phyloP scores from a whole-genome alignment of 139 green algal genomes.

The Edaphochlamys debaryana region DNA sequence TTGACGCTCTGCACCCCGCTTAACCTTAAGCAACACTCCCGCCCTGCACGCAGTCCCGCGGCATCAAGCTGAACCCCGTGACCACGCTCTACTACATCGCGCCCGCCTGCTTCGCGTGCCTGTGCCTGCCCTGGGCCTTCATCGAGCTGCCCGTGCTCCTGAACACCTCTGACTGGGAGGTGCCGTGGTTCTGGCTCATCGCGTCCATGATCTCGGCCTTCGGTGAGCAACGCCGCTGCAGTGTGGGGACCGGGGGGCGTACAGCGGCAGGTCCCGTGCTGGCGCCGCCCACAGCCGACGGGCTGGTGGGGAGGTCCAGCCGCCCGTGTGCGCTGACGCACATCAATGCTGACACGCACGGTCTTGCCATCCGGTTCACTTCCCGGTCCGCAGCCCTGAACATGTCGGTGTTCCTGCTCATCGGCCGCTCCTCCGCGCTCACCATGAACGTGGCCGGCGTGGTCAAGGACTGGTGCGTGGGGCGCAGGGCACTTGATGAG shows the following conservation, averaged over 20 bases:
- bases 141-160: slow-evolving; percentile 64
- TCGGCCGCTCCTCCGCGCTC: slow-evolving; percentile 81
- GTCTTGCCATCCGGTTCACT: neutral
- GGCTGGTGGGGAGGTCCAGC: too few species aligned
- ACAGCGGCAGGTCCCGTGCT: too few species aligned
- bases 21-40: too few species aligned
- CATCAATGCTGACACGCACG: neutral
- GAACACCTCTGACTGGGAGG: neutral
- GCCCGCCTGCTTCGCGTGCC: slow-evolving; percentile 70
- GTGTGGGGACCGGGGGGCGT: too few species aligned
- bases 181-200: slow-evolving; percentile 39
- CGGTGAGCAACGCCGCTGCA: slow-evolving; percentile 25
- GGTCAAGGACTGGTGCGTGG: slow-evolving; percentile 59
- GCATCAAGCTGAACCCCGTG: slow-evolving; percentile 92
- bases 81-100: slow-evolving; percentile 86
- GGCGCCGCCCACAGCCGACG: too few species aligned
- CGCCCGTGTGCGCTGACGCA: neutral
- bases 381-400: slow-evolving; percentile 72
- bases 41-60: slow-evolving; percentile 64
- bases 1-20: too few species aligned
- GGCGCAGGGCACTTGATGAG: too few species aligned
- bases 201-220: slow-evolving; percentile 51
- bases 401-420: slow-evolving; percentile 89
- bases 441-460: slow-evolving; percentile 75
- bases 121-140: slow-evolving; percentile 62